Evolutionary conservation across 2,329 filamentous ascomycete species (phyloP).

Genomic region (Alternaria postmessia): DNA sequence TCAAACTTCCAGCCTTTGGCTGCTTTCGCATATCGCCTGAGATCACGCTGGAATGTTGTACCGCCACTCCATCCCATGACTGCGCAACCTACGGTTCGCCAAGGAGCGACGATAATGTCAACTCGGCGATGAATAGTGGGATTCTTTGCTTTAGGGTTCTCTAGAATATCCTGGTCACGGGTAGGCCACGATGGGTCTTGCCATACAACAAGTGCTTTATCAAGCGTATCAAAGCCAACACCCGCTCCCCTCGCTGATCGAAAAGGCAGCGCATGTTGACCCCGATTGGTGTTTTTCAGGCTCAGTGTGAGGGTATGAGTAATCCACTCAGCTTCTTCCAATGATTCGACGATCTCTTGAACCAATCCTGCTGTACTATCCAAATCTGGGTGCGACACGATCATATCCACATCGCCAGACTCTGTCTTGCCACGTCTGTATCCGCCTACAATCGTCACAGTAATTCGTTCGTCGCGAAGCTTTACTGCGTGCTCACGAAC

Average conservation of each 20-base stretch:
- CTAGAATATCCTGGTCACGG: conserved; percentile 46
- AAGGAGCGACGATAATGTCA: conserved; percentile 89
- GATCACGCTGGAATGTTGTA: conserved; percentile 87
- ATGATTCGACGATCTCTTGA: conserved; percentile 70
- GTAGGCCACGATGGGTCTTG: conserved; percentile 67
- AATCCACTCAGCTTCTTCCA: conserved; percentile 75
- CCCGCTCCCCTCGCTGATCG: conserved; percentile 53
- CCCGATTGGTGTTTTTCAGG: conserved; percentile 73
- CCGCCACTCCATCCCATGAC: conserved; percentile 88
- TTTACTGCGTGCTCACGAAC: conserved; percentile 73
- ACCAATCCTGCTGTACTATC: conserved; percentile 74
- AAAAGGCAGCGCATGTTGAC: conserved; percentile 70
- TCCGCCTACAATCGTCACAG: conserved; percentile 76
- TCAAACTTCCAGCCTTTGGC: conserved; percentile 84
- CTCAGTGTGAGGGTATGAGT: conserved; percentile 82
- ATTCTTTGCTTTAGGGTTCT: conserved; percentile 62
- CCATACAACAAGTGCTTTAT: conserved; percentile 95
- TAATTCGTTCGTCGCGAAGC: conserved; percentile 63
- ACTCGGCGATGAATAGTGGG: conserved; percentile 82
- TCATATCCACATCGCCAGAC: conserved; percentile 84
- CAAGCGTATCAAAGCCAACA: conserved; percentile 82
- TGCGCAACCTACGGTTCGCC: conserved; percentile 88
- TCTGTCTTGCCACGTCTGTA: conserved; percentile 79
- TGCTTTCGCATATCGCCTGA: conserved; percentile 80
- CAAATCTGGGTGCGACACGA: conserved; percentile 81